phyloP scores from a whole-genome alignment of 306 rosid species.

The Vigna radiata region DNA sequence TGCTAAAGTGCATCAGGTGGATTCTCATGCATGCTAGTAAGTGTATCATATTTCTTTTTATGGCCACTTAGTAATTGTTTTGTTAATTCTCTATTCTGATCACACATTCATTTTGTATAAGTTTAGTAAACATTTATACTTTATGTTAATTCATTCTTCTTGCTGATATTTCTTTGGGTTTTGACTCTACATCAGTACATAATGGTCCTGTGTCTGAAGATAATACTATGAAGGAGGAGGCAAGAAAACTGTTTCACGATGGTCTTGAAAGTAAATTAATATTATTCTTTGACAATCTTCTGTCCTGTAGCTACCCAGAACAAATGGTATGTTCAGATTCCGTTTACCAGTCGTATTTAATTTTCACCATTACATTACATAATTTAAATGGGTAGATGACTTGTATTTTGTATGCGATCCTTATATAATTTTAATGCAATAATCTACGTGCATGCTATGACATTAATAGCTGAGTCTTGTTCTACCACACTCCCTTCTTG shows the following conservation, averaged over 20 bases:
- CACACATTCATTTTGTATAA: slow-evolving; percentile 32
- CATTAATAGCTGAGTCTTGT: slow-evolving; percentile 9
- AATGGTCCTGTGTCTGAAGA: slow-evolving; percentile 61
- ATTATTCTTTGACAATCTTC: slow-evolving; percentile 62
- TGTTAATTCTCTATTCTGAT: slow-evolving; percentile 26
- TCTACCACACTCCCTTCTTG: slow-evolving; percentile 34
- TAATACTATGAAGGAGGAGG: slow-evolving; percentile 65
- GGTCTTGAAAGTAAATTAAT: slow-evolving; percentile 80
- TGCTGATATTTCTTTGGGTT: slow-evolving; percentile 41
- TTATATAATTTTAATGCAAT: slow-evolving; percentile 7
- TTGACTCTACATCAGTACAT: slow-evolving; percentile 65
- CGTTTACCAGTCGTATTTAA: slow-evolving; percentile 21
- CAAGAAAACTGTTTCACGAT: slow-evolving; percentile 66
- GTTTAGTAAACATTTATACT: slow-evolving; percentile 24
- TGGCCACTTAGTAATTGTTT: slow-evolving; percentile 28
- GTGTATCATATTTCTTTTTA: slow-evolving; percentile 46
- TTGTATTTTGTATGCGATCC: slow-evolving; percentile 19
- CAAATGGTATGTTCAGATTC: slow-evolving; percentile 67
- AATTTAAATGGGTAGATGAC: slow-evolving; percentile 13
- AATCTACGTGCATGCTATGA: slow-evolving; percentile 12
- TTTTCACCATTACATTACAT: slow-evolving; percentile 22
- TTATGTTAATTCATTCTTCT: slow-evolving; percentile 26
- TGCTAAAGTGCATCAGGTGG: slow-evolving; percentile 88
- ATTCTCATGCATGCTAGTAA: slow-evolving; percentile 86
- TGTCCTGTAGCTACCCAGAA: slow-evolving; percentile 71